Evolutionary conservation across 2,329 filamentous ascomycete species (phyloP).

Genomic region (Botrytis cinerea): DNA sequence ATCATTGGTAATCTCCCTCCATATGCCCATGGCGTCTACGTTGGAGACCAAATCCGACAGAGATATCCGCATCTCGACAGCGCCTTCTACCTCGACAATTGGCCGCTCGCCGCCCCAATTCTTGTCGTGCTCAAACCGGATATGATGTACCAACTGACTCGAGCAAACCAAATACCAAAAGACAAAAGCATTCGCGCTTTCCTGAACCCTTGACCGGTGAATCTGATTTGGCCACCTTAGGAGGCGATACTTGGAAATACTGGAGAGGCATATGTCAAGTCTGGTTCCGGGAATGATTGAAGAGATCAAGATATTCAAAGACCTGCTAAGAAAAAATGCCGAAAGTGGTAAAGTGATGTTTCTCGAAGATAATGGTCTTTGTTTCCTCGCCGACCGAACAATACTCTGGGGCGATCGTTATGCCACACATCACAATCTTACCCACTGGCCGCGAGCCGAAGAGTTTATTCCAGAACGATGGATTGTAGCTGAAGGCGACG

Average conservation of each 20-base stretch:
- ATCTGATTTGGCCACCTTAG: conserved; percentile 15
- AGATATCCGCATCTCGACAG: conserved; percentile 9
- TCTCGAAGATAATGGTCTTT: conserved; percentile 1
- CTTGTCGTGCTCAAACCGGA: conserved; percentile 24
- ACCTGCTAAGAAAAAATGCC: neutral
- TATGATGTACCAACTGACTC: conserved; percentile 23
- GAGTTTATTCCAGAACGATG: conserved; percentile 53
- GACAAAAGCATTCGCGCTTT: conserved; percentile 15
- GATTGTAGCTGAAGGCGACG: conserved; percentile 43
- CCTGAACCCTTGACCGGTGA: conserved; percentile 14
- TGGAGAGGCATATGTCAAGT: conserved; percentile 20
- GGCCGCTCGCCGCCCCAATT: conserved; percentile 23
- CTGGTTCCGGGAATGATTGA: conserved; percentile 27
- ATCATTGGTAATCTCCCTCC: neutral
- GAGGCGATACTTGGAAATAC: conserved; percentile 25
- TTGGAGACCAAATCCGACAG: conserved; percentile 12
- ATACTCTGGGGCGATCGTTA: conserved; percentile 15
- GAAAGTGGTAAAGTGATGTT: neutral
- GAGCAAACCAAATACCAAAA: conserved; percentile 18
- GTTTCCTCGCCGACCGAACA: conserved; percentile 4
- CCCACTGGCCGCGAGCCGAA: conserved; percentile 48
- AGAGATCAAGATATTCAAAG: conserved; percentile 23
- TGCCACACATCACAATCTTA: conserved; percentile 43
- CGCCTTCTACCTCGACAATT: conserved; percentile 25
- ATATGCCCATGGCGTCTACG: neutral